A percentile compares a stretch with the other conserved stretches of the same genome.
phyloP scores from a whole-genome alignment of 352 stramenopile genomes.

The Sclerospora graminicola region DNA sequence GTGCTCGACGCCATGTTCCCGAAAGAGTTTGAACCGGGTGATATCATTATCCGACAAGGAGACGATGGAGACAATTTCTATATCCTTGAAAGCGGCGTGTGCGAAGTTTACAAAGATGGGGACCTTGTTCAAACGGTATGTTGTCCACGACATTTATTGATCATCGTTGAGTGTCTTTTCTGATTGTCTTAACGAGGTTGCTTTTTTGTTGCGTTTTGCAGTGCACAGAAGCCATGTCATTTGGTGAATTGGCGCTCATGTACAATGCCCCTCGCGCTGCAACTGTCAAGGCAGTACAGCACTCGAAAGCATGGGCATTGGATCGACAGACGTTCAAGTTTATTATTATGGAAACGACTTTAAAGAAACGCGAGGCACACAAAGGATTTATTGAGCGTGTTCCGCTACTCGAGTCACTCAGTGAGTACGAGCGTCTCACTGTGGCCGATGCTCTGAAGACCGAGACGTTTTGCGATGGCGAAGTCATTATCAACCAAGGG shows the following conservation, averaged over 20 bases:
- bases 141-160: no score
- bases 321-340: conserved; percentile 87
- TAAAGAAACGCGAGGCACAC: conserved; percentile 82
- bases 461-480: conserved; percentile 74
- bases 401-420: conserved; percentile 87
- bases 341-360: conserved; percentile 87
- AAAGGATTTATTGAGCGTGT: conserved; percentile 85
- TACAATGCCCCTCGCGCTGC: conserved; percentile 94
- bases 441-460: conserved; percentile 81
- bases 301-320: conserved; percentile 89
- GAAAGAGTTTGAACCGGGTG: conserved; percentile 64
- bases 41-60: conserved; percentile 86
- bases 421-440: conserved; percentile 82
- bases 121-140: conserved; percentile 76
- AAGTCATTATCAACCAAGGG: conserved; percentile 87
- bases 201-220: conserved; percentile 10
- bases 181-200: neutral
- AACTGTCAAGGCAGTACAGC: conserved; percentile 86
- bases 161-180: no score
- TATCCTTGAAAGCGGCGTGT: conserved; percentile 88
- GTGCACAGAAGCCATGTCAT: conserved; percentile 85
- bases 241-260: conserved; percentile 96
- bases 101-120: conserved; percentile 85
- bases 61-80: conserved; percentile 92
- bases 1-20: conserved; percentile 82